These are phyloP conservation scores for Triadica sebifera DNA, from an alignment of 345 rosid species.

Conservation along the genomic window DNA sequence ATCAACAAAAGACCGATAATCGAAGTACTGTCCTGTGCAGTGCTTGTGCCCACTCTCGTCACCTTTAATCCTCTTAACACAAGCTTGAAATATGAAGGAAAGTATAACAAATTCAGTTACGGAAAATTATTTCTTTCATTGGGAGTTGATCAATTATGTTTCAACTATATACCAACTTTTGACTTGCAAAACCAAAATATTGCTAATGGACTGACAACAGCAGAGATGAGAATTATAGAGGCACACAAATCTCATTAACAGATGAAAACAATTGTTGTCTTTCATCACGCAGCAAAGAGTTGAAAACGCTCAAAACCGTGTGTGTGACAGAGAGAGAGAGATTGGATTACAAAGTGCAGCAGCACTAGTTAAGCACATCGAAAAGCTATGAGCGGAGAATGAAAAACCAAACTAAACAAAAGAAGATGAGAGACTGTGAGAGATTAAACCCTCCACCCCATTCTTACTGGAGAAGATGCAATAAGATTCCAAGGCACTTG, in stretches of 20 bases:
- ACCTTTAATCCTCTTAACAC: constrained; percentile 80
- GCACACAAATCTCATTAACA: not conserved
- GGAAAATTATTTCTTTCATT: constrained; percentile 18
- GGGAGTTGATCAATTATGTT: not conserved
- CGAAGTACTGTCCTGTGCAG: constrained; percentile 40
- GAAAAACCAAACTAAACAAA: no score
- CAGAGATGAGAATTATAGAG: no score
- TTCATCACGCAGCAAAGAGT: not conserved
- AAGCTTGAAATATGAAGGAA: constrained; percentile 47
- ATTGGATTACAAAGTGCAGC: no score
- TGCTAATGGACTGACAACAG: not conserved
- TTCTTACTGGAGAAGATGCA: no score
- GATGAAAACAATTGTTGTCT: not conserved
- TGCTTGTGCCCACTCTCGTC: constrained; percentile 88
- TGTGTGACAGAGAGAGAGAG: no score
- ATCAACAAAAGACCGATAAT: constrained; percentile 23
- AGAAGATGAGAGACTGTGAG: no score
- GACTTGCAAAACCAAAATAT: no score
- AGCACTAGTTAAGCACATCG: no score
- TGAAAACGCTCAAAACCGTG: not conserved
- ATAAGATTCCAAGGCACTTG: no score
- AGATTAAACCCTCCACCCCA: no score
- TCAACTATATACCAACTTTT: not conserved
- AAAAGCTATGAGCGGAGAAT: no score
- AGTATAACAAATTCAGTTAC: not conserved